Base-by-base conservation (phyloP, 2,329 filamentous ascomycete species). In the Pseudogymnoascus sp. region DNA sequence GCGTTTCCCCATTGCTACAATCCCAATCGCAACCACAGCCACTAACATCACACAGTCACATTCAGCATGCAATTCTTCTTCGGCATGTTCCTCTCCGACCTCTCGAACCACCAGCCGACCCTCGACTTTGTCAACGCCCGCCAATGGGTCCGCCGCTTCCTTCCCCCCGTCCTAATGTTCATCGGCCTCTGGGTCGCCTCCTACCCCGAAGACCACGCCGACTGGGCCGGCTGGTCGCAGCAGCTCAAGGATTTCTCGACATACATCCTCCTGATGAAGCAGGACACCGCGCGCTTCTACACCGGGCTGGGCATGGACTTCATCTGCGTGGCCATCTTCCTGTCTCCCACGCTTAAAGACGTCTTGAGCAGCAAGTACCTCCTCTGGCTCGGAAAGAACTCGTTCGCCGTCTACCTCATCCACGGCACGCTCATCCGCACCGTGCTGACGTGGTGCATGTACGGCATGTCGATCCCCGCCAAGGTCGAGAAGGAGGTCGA, bases 331-430 rank as follows among this genome's bases (percentile, higher is more conserved):
- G 81, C 79, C 9, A 77, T 84, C 65, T 78, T 84, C 68, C 80
- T 83, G 67, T 83, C 80, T 0, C 77, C 78, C 1, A 71, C 74
- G 29, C 73, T 82, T 31, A 83, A 84, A 65, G 78, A 77, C 60
- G 67, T 82, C 0, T 77, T 88, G 2, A 82, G 82, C 3, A 80
- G 79, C 64, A 79, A 78, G 33, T 77, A 79, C 62, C 79, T 88
- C 46, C 77, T 85, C 50, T 88, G 84, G 80, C 79, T 88, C 11
- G 85, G 85, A 50, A 83, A 82, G 69, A 81, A 87, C 74, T 85
- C 82, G 50, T 87, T 87, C 68, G 83, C 85, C 1, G 82, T 88
- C 13, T 88, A 88, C 68, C 78, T 88, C 6, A 74, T 88, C 19
- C 85, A 88, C 72, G 85, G 85, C 44, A 80, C 82, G 0, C 76